A percentile compares a stretch with the other conserved stretches of the same genome.
Evolutionary conservation across 805 yeast species (phyloP).

Genomic region (Saturnispora saitoi): DNA sequence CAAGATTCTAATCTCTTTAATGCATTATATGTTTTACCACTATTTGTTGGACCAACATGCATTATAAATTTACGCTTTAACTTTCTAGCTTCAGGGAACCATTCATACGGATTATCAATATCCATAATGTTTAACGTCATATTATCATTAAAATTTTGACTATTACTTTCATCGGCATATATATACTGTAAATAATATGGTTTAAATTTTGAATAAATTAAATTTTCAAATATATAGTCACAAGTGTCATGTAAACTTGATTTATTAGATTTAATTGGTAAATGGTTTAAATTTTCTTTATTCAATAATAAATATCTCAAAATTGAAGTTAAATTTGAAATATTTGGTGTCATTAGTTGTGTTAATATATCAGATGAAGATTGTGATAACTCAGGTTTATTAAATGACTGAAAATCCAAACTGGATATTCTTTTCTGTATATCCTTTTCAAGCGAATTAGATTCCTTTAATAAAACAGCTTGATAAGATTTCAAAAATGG

Average conservation of each 20-base stretch:
- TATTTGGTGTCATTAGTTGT: conserved; percentile 13
- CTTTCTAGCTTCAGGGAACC: conserved; percentile 82
- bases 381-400: background rate
- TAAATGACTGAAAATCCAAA: background rate
- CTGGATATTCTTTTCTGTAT: conserved; percentile 1
- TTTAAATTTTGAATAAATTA: conserved; percentile 25
- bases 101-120: conserved; percentile 54
- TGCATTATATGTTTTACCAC: conserved; percentile 89
- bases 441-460: conserved; percentile 8
- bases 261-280: background rate
- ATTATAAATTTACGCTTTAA: conserved; percentile 71
- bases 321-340: conserved; percentile 1
- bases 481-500: conserved; percentile 9
- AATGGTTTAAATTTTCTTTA: background rate
- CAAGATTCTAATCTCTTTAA: conserved; percentile 56
- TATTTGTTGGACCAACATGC: conserved; percentile 97
- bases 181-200: conserved; percentile 23
- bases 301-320: conserved; percentile 3
- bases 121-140: conserved; percentile 33
- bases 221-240: conserved; percentile 21
- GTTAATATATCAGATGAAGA: conserved; percentile 1
- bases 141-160: conserved; percentile 28
- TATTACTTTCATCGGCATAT: conserved; percentile 25
- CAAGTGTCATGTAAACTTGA: conserved; percentile 11
- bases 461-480: conserved; percentile 5